Base-by-base conservation (phyloP, 164 flowering plant genomes). In the Tinospora cordifolia region DNA sequence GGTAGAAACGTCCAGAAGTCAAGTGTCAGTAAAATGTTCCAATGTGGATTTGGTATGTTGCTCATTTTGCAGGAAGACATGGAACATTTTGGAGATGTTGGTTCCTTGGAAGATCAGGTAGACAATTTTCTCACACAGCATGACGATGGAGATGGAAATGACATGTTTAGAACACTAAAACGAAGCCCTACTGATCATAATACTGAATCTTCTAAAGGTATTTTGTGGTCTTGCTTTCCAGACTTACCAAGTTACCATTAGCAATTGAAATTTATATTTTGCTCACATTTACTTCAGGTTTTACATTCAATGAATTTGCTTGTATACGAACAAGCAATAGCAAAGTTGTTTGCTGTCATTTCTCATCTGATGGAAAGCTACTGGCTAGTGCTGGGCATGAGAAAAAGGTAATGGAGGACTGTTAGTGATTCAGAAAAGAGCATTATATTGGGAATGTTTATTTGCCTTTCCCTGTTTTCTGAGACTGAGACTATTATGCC, bases 301-400 rank as follows among this genome's bases (percentile, higher is more conserved):
- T 86, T 74, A 69, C 89, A 66, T 93, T 93, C 75, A 83, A 63
- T 68, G 94, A 88, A 79, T 74, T 86, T 77, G 82, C 92, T 38
- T 87, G 88, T 79, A 82, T 84, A 66, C 76, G 88, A 65, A 79
- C 87, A 59, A 81, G 87, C 77, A 86, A 76, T 67, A 69, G 82
- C 80, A 89, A 86, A 80, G 91, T 91, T 71, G 85, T 85, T 69
- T 89, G 94, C 85, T 91, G 97, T 65, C 94, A 91, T 80, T 91
- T 91, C 71, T 91, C 97, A 65, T 89, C 94, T 21, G 93, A 91
- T 83, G 97, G 97, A 71, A 89, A 89, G 78, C 66, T 85, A 66
- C 78, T 91, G 36, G 97, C 94, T 63, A 91, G 90, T 88, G 90
- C 91, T 68, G 97, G 97, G 36, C 94, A 89, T 81, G 97, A 89